Conservation (phyloP, 495 filamentous ascomycete species). For the Xylaria intraflava region DNA sequence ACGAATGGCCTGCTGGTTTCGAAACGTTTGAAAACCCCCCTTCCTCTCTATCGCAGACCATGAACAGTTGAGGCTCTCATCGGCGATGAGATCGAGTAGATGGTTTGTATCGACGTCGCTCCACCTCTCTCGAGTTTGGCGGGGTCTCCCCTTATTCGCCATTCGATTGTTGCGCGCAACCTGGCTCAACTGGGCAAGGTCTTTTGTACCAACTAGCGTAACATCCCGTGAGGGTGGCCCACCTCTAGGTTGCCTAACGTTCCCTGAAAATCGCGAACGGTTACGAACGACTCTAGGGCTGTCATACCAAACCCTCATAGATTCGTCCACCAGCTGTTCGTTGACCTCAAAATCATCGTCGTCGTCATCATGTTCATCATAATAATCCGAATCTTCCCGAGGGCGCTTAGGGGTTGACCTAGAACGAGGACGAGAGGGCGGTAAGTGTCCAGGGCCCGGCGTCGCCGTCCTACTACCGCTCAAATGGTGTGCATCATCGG, state of each 20-base stretch:
- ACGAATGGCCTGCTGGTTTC: slow-evolving; percentile 57
- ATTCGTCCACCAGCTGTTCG: slow-evolving; percentile 13
- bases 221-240: neutral
- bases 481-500: neutral
- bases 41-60: slow-evolving; percentile 47
- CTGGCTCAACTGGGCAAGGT: slow-evolving; percentile 17
- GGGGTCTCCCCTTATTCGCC: slow-evolving; percentile 2
- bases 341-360: slow-evolving; percentile 26
- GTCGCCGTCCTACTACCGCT: neutral
- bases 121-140: slow-evolving; percentile 43
- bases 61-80: slow-evolving; percentile 42
- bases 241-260: neutral
- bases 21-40: slow-evolving; percentile 32
- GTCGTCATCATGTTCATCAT: slow-evolving; percentile 7
- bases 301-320: slow-evolving; percentile 6
- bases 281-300: neutral
- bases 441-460: neutral
- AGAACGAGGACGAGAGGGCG: neutral
- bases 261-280: neutral
- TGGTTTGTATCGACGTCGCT: slow-evolving; percentile 37
- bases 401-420: neutral
- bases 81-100: slow-evolving; percentile 42
- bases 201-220: slow-evolving; percentile 10
- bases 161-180: slow-evolving; percentile 16
- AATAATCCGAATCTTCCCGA: neutral